A percentile compares a stretch with the other conserved stretches of the same genome.
phyloP scores from a whole-genome alignment of 2,329 filamentous ascomycete genomes.

The Colletotrichum gloeosporioides region DNA sequence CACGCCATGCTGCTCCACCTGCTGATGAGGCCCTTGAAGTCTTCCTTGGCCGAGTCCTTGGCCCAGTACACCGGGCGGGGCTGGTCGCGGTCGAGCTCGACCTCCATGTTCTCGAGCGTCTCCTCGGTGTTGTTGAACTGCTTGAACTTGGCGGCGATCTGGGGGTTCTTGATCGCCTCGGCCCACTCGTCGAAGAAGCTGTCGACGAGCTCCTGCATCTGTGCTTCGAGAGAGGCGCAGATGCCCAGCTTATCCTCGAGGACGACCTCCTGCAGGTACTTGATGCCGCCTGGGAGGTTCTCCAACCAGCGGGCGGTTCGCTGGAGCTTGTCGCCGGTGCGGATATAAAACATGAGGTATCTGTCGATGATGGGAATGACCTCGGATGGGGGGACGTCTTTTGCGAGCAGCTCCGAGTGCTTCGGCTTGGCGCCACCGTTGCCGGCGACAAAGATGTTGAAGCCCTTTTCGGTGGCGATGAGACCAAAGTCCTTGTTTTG shows the following conservation, averaged over 20 bases:
- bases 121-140: conserved; percentile 87
- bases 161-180: conserved; percentile 75
- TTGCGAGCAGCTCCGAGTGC: conserved; percentile 83
- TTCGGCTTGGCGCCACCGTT: conserved; percentile 87
- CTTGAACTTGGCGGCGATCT: conserved; percentile 71
- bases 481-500: conserved; percentile 94
- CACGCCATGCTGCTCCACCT: conserved; percentile 73
- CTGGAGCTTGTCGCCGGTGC: conserved; percentile 88
- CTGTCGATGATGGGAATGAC: conserved; percentile 85
- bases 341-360: conserved; percentile 93
- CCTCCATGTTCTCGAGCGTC: conserved; percentile 71
- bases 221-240: conserved; percentile 79
- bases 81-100: conserved; percentile 75
- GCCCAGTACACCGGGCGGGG: conserved; percentile 79
- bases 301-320: conserved; percentile 90
- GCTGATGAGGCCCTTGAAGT: conserved; percentile 71
- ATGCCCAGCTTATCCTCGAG: conserved; percentile 88
- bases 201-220: conserved; percentile 86
- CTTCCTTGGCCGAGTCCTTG: conserved; percentile 66
- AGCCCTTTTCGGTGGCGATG: conserved; percentile 91
- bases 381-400: conserved; percentile 83
- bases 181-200: conserved; percentile 94
- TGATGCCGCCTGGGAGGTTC: conserved; percentile 80
- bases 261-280: conserved; percentile 82
- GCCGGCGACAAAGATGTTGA: conserved; percentile 89